A percentile compares a stretch with the other conserved stretches of the same genome.
phyloP scores from a whole-genome alignment of 1,284 basidiomycete genomes.

The Termitomyces sp. region DNA sequence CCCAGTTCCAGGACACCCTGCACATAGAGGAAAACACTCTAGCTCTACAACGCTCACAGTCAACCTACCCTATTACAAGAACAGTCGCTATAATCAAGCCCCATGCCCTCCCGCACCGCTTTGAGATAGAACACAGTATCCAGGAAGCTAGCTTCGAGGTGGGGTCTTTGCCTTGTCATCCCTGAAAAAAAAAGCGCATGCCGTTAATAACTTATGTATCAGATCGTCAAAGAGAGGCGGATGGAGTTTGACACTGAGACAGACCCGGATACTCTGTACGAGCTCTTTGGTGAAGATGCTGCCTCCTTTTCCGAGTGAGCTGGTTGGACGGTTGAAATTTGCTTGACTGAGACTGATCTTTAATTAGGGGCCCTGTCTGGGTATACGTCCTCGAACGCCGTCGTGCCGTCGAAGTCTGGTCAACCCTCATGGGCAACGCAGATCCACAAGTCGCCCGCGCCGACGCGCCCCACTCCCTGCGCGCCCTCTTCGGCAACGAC shows the following conservation, averaged over 20 bases:
- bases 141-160: constrained; percentile 76
- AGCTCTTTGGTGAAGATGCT: constrained; percentile 73
- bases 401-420: constrained; percentile 71
- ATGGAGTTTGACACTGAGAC: constrained; percentile 79
- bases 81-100: constrained; percentile 77
- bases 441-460: constrained; percentile 53
- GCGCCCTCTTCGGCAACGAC: constrained; percentile 59
- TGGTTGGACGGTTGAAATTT: constrained; percentile 9
- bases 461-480: constrained; percentile 57
- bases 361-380: constrained; percentile 71
- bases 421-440: constrained; percentile 62
- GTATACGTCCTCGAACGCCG: constrained; percentile 79
- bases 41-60: constrained; percentile 17
- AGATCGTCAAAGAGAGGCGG: constrained; percentile 80
- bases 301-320: constrained; percentile 69
- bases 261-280: constrained; percentile 69
- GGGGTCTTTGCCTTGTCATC: constrained; percentile 16
- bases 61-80: constrained; percentile 38
- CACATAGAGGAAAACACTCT: constrained; percentile 12
- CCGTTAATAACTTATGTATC: constrained; percentile 4
- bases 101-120: constrained; percentile 62
- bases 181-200: neutral
- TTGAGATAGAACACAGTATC: constrained; percentile 72
- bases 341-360: constrained; percentile 5
- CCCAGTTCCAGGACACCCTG: neutral